phyloP scores from a whole-genome alignment of 2,329 filamentous ascomycete species.

The Colletotrichum sojae region DNA sequence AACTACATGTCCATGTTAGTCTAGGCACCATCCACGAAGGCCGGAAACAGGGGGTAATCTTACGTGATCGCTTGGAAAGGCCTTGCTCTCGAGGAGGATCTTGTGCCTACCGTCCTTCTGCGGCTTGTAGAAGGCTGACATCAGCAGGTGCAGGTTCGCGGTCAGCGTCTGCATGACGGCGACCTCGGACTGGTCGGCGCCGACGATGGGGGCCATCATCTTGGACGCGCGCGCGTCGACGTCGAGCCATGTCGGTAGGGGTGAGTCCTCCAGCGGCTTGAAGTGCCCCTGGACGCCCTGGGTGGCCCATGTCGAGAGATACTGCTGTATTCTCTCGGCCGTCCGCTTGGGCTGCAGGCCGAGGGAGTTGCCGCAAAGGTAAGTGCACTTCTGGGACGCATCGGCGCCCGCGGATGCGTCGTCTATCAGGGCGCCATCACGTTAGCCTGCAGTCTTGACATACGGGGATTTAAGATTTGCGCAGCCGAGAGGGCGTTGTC shows the following conservation, averaged over 20 bases:
- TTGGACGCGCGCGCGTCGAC: conserved; percentile 77
- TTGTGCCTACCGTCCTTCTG: conserved; percentile 71
- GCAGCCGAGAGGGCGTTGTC: conserved; percentile 13
- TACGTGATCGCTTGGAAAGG: conserved; percentile 87
- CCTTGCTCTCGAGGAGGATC: conserved; percentile 86
- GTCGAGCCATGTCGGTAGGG: conserved; percentile 79
- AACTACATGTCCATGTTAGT: conserved; percentile 65
- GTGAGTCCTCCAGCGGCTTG: conserved; percentile 74
- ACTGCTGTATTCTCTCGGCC: conserved; percentile 74
- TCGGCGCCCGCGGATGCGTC: conserved; percentile 1
- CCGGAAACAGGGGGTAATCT: conserved; percentile 38
- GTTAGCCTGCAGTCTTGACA: conserved; percentile 44
- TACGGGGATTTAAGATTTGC: background rate
- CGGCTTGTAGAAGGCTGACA: conserved; percentile 86
- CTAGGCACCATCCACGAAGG: background rate
- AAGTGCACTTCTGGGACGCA: conserved; percentile 66
- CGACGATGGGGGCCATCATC: conserved; percentile 79
- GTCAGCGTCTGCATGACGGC: conserved; percentile 89
- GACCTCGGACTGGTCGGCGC: conserved; percentile 77
- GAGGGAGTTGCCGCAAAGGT: conserved; percentile 92
- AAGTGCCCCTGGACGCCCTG: conserved; percentile 89
- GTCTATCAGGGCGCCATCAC: background rate
- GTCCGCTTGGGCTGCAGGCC: conserved; percentile 80
- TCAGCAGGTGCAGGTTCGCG: conserved; percentile 81
- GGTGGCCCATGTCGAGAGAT: conserved; percentile 83